These are phyloP conservation scores for Pseudogymnoascus sp. DNA, from an alignment of 2,329 filamentous ascomycete genomes.

Conservation along the genomic window DNA sequence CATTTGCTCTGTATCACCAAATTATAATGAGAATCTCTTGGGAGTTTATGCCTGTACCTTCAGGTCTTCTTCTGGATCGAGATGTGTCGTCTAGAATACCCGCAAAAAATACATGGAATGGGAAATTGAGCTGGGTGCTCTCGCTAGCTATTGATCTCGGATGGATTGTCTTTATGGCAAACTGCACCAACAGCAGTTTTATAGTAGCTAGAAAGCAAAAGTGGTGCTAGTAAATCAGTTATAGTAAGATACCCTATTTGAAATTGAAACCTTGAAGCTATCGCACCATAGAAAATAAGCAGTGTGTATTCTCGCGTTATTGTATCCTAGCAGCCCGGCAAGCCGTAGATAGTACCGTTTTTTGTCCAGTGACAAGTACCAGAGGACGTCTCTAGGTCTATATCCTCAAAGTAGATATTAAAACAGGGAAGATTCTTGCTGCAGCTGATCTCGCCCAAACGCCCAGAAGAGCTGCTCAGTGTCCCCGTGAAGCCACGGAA, in stretches of 20 bases:
- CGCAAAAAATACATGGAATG: neutral
- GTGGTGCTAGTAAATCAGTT: neutral
- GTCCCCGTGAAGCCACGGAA: constrained; percentile 47
- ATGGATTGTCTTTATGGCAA: neutral
- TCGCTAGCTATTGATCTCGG: neutral
- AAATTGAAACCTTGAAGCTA: neutral
- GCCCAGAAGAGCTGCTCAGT: constrained; percentile 27
- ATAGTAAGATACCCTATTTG: neutral
- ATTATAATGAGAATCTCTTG: neutral
- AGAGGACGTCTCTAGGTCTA: constrained; percentile 23
- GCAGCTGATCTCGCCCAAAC: constrained; percentile 39
- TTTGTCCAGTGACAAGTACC: constrained; percentile 6
- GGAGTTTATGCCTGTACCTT: neutral
- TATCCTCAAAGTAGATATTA: constrained; percentile 40
- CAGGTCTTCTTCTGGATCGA: neutral
- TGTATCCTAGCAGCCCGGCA: neutral
- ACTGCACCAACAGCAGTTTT: neutral
- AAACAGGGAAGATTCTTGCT: constrained; percentile 43
- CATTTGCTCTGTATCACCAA: neutral
- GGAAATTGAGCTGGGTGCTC: neutral
- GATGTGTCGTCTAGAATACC: neutral
- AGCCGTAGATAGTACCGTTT: neutral
- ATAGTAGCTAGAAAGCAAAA: neutral
- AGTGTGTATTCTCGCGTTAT: neutral
- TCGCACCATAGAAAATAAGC: neutral